Base-by-base conservation (phyloP, 2,329 filamentous ascomycete genomes). In the Cladosporium colombiae region DNA sequence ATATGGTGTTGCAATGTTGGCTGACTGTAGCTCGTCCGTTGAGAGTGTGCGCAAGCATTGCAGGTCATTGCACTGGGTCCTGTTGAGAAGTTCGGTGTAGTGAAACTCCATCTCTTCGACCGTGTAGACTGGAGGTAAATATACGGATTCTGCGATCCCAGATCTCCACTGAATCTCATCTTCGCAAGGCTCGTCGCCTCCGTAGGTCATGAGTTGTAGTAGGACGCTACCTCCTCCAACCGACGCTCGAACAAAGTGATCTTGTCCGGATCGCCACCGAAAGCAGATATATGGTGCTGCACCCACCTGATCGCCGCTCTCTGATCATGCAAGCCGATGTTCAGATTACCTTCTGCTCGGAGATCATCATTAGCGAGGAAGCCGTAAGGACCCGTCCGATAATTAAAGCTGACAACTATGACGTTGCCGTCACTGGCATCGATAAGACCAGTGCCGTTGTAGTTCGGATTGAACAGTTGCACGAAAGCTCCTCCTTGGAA, bases 321-420 rank as follows among this genome's bases (percentile, higher is more conserved):
- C 18, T 44, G 40, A 10, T 44, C 40, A 18, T 44, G 40, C 10
- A 44, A 18, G 18, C 40, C 40, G 18, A 44, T 21, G 40, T 44
- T 44, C 18, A 44, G 3, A 21, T 44, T 44, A 11, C 18, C 18
- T 21, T 44, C 40, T 21, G 40, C 40, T 44, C 3, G 18, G 40
- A 44, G 40, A 10, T 10, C 8, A 6, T 44, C 40, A 21, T 21
- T 81, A 1, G 86, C 85, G 16, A 93, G 81, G 73, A 92, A 93
- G 0, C 91, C 91, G 70, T 88, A 92, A 0, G 86, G 83, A 0
- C 90, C 90, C 11, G 93, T 89, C 5, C 91, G 87, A 74, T 93
- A 93, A 77, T 92, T 93, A 77, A 92, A 85, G 13, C 83, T 88
- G 2, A 93, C 89, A 0, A 92, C 86, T 0, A 93, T 78, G 29